Evolutionary conservation across 192 early-diverging fungal species (phyloP), one percentile per base, ranked within the genome.

Genomic region (Allomyces javanicus): DNA sequence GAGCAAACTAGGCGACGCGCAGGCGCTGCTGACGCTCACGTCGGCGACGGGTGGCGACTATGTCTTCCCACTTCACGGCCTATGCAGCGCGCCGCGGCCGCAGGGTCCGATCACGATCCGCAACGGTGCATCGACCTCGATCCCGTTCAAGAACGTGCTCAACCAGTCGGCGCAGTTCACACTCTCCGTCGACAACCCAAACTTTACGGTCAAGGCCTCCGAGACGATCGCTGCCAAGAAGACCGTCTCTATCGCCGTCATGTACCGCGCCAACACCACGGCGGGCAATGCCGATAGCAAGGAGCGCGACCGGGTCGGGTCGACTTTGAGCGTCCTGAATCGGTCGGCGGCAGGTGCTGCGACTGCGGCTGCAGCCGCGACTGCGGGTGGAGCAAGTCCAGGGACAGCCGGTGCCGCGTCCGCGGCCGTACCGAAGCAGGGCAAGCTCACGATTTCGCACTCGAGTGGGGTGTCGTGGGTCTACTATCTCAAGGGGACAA

Each of bases 71-170:
- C 71, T 84, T 12, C 73, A 68, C 64, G 83, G 83, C 0, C 81
- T 84, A 65, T 84, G 81, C 66, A 69, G 68, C 3, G 58, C 69
- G 10, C 83, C 83, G 17, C 63, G 73, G 67, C 83, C 83, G 7
- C 83, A 84, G 67, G 83, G 83, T 1, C 83, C 83, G 1, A 84
- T 84, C 68, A 62, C 69, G 0, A 71, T 84, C 45, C 82, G 79
- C 68, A 21, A 77, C 17, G 83, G 83, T 1, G 58, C 70, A 9
- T 62, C 73, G 0, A 62, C 78, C 1, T 45, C 72, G 4, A 65
- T 84, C 10, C 66, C 76, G 9, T 84, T 84, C 72, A 86, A 84
- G 58, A 84, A 84, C 68, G 81, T 84, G 19, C 82, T 82, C 66
- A 72, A 67, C 21, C 50, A 63, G 17, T 67, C 67, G 19, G 79